These are phyloP conservation scores for Dentipellis fragilis DNA, from an alignment of 768 basidiomycete species.

Conservation along the genomic window DNA sequence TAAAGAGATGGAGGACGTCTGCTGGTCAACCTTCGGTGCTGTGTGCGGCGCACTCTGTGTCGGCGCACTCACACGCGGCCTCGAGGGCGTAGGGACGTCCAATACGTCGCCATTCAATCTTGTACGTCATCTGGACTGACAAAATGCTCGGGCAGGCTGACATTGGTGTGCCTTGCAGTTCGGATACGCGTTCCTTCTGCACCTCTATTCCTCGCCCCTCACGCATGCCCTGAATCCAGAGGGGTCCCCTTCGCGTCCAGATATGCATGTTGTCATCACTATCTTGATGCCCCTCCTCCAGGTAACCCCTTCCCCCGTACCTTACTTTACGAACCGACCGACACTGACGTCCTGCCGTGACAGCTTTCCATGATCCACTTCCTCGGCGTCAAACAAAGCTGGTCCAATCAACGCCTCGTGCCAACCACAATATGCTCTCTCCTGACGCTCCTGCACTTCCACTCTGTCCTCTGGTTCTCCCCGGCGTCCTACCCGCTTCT, in stretches of 20 bases:
- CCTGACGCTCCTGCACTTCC: conserved; percentile 57
- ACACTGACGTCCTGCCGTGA: background rate
- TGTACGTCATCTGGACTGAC: conserved; percentile 30
- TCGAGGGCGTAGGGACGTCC: conserved; percentile 47
- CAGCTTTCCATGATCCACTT: conserved; percentile 57
- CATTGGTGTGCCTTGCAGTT: conserved; percentile 31
- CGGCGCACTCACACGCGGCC: conserved; percentile 55
- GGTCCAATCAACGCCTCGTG: conserved; percentile 58
- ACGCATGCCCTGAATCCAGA: conserved; percentile 37
- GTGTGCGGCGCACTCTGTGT: conserved; percentile 56
- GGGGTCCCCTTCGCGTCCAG: conserved; percentile 50
- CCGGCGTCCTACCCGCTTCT: conserved; percentile 52
- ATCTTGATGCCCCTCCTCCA: conserved; percentile 67
- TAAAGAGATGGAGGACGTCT: conserved; percentile 51
- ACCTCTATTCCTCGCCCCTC: conserved; percentile 61
- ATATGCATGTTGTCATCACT: conserved; percentile 63
- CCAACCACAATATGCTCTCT: conserved; percentile 57
- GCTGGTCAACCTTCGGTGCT: conserved; percentile 66
- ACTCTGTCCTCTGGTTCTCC: conserved; percentile 43
- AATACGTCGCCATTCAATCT: conserved; percentile 62
- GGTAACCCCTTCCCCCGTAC: conserved; percentile 27
- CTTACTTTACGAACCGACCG: background rate
- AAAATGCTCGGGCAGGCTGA: background rate
- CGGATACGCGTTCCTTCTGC: conserved; percentile 67
- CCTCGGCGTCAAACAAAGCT: conserved; percentile 51